Evolutionary conservation across 805 yeast genomes (phyloP).

Genomic region (Zygoascus flipseniorum): DNA sequence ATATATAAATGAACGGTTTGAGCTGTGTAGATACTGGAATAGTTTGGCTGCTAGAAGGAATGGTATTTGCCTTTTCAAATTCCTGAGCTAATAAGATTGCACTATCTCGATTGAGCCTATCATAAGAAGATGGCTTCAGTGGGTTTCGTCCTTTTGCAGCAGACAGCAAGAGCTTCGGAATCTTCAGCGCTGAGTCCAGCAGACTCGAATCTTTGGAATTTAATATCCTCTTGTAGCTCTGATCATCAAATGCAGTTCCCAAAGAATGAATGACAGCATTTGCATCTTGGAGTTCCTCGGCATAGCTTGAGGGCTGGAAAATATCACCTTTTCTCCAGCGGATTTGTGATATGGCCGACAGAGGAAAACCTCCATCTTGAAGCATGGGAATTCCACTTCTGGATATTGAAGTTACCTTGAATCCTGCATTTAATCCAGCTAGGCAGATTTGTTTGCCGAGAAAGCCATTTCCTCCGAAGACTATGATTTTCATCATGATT

Average conservation of each 20-base stretch:
- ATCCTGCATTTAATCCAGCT: conserved; percentile 53
- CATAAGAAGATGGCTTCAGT: conserved; percentile 35
- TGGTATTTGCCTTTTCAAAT: neutral
- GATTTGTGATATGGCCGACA: conserved; percentile 42
- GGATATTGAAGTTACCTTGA: conserved; percentile 60
- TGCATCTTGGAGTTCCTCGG: conserved; percentile 37
- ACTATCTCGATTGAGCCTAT: conserved; percentile 58
- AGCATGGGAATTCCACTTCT: conserved; percentile 11
- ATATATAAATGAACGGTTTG: conserved; percentile 57
- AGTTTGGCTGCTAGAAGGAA: neutral
- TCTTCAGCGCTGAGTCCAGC: neutral
- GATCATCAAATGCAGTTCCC: conserved; percentile 65
- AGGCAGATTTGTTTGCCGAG: conserved; percentile 65
- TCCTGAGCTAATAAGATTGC: conserved; percentile 45
- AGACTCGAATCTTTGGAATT: conserved; percentile 5
- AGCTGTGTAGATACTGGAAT: conserved; percentile 1
- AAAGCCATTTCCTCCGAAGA: conserved; percentile 87
- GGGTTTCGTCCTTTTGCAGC: conserved; percentile 52
- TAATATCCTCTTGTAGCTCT: conserved; percentile 50
- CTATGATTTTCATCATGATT: conserved; percentile 34
- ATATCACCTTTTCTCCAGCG: conserved; percentile 62
- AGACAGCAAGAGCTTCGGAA: neutral
- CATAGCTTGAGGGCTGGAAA: conserved; percentile 54
- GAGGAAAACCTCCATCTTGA: conserved; percentile 20
- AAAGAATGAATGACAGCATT: conserved; percentile 73